A percentile compares a stretch with the other conserved stretches of the same genome.
These are phyloP conservation scores for Cryptococcus neoformans DNA, from an alignment of 1,284 basidiomycete species.

Conservation along the genomic window DNA sequence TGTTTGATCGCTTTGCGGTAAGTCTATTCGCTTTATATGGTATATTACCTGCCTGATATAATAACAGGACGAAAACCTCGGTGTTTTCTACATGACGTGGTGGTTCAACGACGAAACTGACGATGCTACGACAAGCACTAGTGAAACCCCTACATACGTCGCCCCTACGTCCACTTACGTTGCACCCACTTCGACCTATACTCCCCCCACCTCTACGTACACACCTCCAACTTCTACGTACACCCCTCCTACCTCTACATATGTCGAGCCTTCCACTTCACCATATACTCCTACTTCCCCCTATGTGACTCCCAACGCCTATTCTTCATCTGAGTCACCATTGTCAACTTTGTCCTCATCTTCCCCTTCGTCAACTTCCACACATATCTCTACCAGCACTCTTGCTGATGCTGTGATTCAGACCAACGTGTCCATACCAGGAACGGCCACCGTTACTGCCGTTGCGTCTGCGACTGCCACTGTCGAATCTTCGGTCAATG, in stretches of 20 bases:
- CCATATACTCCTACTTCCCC: no score
- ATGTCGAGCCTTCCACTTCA: constrained; percentile 20
- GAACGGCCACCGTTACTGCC: not conserved
- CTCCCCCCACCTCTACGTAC: no score
- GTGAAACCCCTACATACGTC: constrained; percentile 3
- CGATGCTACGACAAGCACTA: not conserved
- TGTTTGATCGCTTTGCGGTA: constrained; percentile 59
- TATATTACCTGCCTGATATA: not conserved
- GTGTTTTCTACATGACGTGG: constrained; percentile 63
- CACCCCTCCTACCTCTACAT: constrained; percentile 26
- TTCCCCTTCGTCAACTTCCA: not conserved
- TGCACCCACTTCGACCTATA: constrained; percentile 32
- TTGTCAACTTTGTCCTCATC: constrained; percentile 6
- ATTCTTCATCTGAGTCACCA: not conserved
- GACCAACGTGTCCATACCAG: constrained; percentile 9
- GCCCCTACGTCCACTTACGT: constrained; percentile 24
- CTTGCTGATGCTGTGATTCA: constrained; percentile 2
- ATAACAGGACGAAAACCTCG: constrained; percentile 32
- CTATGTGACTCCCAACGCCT: no score
- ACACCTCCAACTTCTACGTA: no score
- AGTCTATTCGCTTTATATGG: constrained; percentile 22
- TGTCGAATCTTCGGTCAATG: constrained; percentile 4
- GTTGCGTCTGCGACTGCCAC: constrained; percentile 1
- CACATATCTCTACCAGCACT: not conserved
- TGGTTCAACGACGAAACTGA: constrained; percentile 50